Conservation (phyloP, 176 grass and related monocot genomes). For the Secale cereale region DNA sequence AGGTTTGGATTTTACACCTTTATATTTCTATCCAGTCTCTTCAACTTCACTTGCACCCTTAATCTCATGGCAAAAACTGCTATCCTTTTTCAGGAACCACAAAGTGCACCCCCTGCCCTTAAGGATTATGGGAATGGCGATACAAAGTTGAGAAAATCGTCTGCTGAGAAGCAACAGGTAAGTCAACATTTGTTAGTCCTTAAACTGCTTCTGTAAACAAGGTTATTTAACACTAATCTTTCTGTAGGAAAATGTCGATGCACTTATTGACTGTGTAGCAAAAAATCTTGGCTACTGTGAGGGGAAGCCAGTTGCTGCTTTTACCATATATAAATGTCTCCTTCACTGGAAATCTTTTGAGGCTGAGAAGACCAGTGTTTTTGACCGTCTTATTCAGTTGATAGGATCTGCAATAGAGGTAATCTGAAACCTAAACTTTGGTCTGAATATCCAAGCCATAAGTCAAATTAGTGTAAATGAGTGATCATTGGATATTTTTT, state of each 20-base stretch:
- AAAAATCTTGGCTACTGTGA: slow-evolving; percentile 84
- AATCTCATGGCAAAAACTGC: slow-evolving; percentile 15
- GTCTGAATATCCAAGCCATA: neutral
- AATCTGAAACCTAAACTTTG: slow-evolving; percentile 31
- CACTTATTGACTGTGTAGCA: slow-evolving; percentile 67
- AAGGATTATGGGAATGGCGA: slow-evolving; percentile 70
- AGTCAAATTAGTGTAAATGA: neutral
- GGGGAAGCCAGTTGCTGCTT: slow-evolving; percentile 88
- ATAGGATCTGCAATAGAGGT: slow-evolving; percentile 98
- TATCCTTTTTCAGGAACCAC: slow-evolving; percentile 68
- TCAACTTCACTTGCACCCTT: neutral
- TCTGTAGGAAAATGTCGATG: slow-evolving; percentile 84
- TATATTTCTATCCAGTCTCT: neutral
- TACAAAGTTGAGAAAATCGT: slow-evolving; percentile 61
- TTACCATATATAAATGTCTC: slow-evolving; percentile 97
- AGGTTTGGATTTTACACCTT: slow-evolving; percentile 37
- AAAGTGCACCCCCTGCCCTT: slow-evolving; percentile 87
- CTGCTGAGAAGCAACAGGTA: slow-evolving; percentile 80
- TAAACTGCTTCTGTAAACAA: slow-evolving; percentile 28
- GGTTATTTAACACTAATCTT: slow-evolving; percentile 29
- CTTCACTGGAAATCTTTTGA: slow-evolving; percentile 99
- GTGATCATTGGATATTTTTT: neutral
- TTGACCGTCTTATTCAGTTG: slow-evolving; percentile 96
- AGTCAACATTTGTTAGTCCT: slow-evolving; percentile 25
- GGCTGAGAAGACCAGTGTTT: slow-evolving; percentile 92